Evolutionary conservation across 2,329 filamentous ascomycete species (phyloP).

Genomic region (Fusarium tupiense): DNA sequence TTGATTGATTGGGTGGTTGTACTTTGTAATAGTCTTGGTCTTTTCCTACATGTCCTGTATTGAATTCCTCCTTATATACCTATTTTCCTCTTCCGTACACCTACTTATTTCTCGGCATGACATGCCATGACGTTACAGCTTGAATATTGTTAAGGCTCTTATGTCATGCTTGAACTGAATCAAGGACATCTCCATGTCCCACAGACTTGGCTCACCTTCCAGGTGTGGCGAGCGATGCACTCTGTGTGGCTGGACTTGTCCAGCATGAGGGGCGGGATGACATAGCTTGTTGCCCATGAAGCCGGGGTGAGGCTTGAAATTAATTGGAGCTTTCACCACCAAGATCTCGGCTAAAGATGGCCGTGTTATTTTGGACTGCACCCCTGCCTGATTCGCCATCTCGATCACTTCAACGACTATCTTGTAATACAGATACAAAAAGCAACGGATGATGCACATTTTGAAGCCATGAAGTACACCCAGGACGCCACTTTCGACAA

Average conservation of each 20-base stretch:
- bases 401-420: constrained; percentile 3
- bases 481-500: neutral
- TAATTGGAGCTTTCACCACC: neutral
- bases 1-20: neutral
- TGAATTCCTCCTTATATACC: constrained; percentile 10
- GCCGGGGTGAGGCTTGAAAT: neutral
- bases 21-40: neutral
- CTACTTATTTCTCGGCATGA: neutral
- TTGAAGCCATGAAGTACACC: neutral
- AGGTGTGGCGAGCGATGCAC: constrained; percentile 1
- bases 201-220: neutral
- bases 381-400: neutral
- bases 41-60: neutral
- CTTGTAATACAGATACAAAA: neutral
- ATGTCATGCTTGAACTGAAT: constrained; percentile 30
- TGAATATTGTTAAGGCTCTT: constrained; percentile 7
- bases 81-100: neutral
- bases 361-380: neutral
- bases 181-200: constrained; percentile 10
- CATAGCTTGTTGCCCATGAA: constrained; percentile 5
- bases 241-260: constrained; percentile 18
- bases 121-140: constrained; percentile 26
- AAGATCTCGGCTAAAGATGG: neutral
- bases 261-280: constrained; percentile 12
- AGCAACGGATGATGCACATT: neutral